These are phyloP conservation scores for Cercospora citrullina DNA, from an alignment of 2,329 filamentous ascomycete genomes.

Conservation along the genomic window DNA sequence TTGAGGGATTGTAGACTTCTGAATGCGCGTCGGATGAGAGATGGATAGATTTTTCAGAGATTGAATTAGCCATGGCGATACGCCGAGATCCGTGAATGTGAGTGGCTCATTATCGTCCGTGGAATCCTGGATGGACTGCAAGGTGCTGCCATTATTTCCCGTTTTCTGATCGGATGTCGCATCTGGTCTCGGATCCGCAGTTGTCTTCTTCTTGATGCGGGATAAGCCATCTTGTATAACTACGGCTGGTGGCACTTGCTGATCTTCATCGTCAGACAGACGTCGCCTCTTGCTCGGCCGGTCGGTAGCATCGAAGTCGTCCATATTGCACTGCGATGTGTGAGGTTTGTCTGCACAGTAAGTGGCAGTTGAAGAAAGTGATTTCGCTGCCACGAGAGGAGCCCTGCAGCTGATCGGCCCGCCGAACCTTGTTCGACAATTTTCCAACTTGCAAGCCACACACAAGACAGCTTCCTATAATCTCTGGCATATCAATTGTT, in stretches of 20 bases:
- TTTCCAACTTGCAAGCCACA: not conserved
- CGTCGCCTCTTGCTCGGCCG: constrained; percentile 22
- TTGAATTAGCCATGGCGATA: constrained; percentile 71
- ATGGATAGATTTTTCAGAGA: constrained; percentile 79
- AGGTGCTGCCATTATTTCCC: not conserved
- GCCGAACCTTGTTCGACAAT: constrained; percentile 10
- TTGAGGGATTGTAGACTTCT: constrained; percentile 87
- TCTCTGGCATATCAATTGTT: not conserved
- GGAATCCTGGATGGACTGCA: constrained; percentile 31
- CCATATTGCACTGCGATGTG: constrained; percentile 12
- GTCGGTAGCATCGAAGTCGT: constrained; percentile 9
- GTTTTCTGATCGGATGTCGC: not conserved
- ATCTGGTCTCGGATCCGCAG: not conserved
- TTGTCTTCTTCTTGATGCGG: constrained; percentile 12
- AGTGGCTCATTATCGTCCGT: constrained; percentile 32
- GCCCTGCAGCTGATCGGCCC: constrained; percentile 5
- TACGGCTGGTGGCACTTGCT: not conserved
- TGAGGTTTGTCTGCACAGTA: not conserved
- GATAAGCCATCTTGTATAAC: constrained; percentile 7
- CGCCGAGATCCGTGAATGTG: constrained; percentile 37
- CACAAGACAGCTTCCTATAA: not conserved
- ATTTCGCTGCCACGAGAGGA: not conserved
- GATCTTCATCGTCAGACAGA: constrained; percentile 17
- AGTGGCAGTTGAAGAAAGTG: not conserved
- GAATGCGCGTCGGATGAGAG: constrained; percentile 84